Base-by-base conservation (phyloP, 306 rosid genomes). In the Vigna radiata region DNA sequence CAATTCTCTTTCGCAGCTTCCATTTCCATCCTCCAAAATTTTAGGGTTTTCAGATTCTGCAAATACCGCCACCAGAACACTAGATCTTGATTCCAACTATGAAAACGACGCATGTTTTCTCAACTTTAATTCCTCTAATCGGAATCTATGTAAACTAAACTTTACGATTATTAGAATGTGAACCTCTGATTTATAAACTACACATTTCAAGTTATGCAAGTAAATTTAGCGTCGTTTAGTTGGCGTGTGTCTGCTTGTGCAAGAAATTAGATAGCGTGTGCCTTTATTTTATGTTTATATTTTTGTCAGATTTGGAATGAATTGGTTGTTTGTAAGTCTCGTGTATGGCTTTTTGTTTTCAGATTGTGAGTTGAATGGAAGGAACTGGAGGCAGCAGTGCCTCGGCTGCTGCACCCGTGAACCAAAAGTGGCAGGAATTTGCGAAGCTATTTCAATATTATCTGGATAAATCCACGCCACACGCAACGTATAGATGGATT, bases 381-480 rank as follows among this genome's bases (percentile, higher is more conserved):
- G 82, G 93, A 80, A 66, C 75, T 77, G 93, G 91, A 23, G 88
- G 85, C 21, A 87, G 81, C 49, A 31, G 86, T 70, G 89, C 84
- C 66, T 77, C 86, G 1, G 85, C 81, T 19, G 85, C 77, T 44
- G 44, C 93, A 56, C 89, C 97, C 4, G 83, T 86, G 36, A 87
- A 78, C 68, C 88, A 90, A 70, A 79, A 85, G 83, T 79, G 74
- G 86, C 76, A 77, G 19, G 81, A 92, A 43, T 62, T 39, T 6
- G 84, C 90, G 7, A 90, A 60, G 89, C 87, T 87, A 29, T 90
- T 83, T 79, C 96, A 90, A 71, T 61, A 88, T 65, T 90, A 84
- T 84, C 85, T 90, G 56, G 96, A 92, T 72, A 92, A 87, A 87
- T 80, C 90, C 8, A 92, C 96, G 5, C 97, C 95, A 0, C 91